Percentiles rank a stretch among this genome's conserved stretches.
These are phyloP conservation scores for Spathaspora hagerdaliae DNA, from an alignment of 805 yeast species.

Conservation along the genomic window DNA sequence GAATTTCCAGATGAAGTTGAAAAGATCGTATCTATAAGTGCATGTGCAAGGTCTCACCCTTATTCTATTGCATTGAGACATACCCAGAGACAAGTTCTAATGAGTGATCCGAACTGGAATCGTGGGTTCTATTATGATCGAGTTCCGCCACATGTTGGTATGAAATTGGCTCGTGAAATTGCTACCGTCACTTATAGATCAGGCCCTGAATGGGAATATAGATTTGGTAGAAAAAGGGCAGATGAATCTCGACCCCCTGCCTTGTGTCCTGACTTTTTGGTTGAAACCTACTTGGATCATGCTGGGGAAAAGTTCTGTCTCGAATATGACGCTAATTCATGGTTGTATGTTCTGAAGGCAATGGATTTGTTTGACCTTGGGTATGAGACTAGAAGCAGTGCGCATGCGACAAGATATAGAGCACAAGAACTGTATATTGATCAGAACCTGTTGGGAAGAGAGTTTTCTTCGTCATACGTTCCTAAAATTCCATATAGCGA, in stretches of 20 bases:
- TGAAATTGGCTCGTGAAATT: constrained; percentile 90
- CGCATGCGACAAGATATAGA: constrained; percentile 35
- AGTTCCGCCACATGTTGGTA: constrained; percentile 89
- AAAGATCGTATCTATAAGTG: constrained; percentile 76
- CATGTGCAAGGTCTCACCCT: constrained; percentile 93
- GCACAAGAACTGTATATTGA: constrained; percentile 24
- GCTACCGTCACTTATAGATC: constrained; percentile 93
- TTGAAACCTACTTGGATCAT: constrained; percentile 90
- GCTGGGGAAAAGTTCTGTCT: constrained; percentile 92
- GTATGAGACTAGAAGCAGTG: constrained; percentile 38
- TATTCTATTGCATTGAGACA: constrained; percentile 91
- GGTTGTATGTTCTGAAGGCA: constrained; percentile 83
- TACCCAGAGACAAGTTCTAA: constrained; percentile 86
- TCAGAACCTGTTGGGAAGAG: constrained; percentile 4
- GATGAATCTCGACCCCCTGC: constrained; percentile 80
- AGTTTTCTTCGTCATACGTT: constrained; percentile 13
- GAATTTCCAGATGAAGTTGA: constrained; percentile 77
- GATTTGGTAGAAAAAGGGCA: constrained; percentile 86
- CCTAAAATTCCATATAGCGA: constrained; percentile 53
- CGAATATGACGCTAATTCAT: constrained; percentile 87
- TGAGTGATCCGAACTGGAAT: constrained; percentile 95
- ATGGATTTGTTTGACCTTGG: constrained; percentile 93
- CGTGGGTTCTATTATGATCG: constrained; percentile 79
- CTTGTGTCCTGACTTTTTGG: constrained; percentile 86
- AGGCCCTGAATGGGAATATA: constrained; percentile 95